Percentiles rank a stretch among this genome's conserved stretches.
These are phyloP conservation scores for Cicer yamashitae DNA, from an alignment of 306 rosid species.

Conservation along the genomic window DNA sequence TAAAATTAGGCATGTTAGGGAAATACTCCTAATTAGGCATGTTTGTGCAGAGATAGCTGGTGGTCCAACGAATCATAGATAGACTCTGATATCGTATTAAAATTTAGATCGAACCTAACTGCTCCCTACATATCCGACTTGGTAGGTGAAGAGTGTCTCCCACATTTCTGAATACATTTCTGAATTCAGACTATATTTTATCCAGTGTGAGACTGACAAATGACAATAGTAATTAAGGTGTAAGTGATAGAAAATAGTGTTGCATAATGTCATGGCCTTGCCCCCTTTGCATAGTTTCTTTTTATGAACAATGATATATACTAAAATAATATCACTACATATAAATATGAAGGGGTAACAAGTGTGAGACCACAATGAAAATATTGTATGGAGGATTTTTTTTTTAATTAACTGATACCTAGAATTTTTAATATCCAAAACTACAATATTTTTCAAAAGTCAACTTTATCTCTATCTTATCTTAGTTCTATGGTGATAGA, in stretches of 20 bases:
- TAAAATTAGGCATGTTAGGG: conserved; percentile 33
- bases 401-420: not conserved
- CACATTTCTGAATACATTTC: no score
- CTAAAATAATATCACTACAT: not conserved
- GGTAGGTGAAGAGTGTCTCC: no score
- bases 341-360: not conserved
- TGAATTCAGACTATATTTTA: no score
- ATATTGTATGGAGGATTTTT: not conserved
- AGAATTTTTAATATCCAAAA: not conserved
- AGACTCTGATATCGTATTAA: no score
- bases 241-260: not conserved
- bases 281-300: not conserved
- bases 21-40: not conserved
- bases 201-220: no score
- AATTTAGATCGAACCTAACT: no score
- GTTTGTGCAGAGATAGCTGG: no score
- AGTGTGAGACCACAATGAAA: not conserved
- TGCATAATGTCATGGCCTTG: not conserved
- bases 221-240: not conserved
- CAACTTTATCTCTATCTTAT: not conserved
- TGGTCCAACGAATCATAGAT: no score
- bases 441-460: not conserved
- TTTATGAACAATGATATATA: not conserved
- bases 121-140: no score
- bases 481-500: no score